Evolutionary conservation across 345 rosid genomes (phyloP), one percentile per base, ranked within the genome.

Genomic region (Arabis alpina): DNA sequence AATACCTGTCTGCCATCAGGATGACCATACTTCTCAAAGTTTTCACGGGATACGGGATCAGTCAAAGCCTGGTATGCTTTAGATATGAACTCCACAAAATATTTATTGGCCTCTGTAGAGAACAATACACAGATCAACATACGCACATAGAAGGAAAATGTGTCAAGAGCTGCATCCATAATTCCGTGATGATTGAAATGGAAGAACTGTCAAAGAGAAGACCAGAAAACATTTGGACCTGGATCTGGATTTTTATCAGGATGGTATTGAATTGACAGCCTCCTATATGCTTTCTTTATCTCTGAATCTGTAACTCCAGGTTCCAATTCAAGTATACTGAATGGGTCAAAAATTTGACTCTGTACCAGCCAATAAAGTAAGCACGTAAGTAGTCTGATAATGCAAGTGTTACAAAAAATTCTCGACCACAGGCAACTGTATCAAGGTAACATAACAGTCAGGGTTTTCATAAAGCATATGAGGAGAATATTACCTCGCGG

Each of bases 241-340:
- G 98, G 99, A 82, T 95, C 94, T 24, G 99, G 99, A 80, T 95
- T 95, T 87, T 95, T 95, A 75, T 95, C 99, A 64, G 97, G 99
- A 87, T 95, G 99, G 79, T 90, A 95, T 52, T 77, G 87, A 72
- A 95, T 81, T 10, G 99, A 90, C 16, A 95, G 97, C 66, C 88
- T 90, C 73, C 97, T 84, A 70, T 92, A 92, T 23, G 87, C 92
- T 87, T 95, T 95, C 79, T 86, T 95, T 63, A 95, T 92, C 70
- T 87, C 91, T 4, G 96, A 83, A 45, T 89, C 97, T 36, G 86
- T 76, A 74, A 92, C 97, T 64, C 97, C 94, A 63, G 88, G 61
- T 68, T 86, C 84, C 69, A 95, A 78, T 19, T 88, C 98, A 45
- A 92, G 96, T 80, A 95, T 95, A 73, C 79, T 54, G 53, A 75